These are phyloP conservation scores for Globisporangium nunn DNA, from an alignment of 352 stramenopile genomes.

Conservation along the genomic window DNA sequence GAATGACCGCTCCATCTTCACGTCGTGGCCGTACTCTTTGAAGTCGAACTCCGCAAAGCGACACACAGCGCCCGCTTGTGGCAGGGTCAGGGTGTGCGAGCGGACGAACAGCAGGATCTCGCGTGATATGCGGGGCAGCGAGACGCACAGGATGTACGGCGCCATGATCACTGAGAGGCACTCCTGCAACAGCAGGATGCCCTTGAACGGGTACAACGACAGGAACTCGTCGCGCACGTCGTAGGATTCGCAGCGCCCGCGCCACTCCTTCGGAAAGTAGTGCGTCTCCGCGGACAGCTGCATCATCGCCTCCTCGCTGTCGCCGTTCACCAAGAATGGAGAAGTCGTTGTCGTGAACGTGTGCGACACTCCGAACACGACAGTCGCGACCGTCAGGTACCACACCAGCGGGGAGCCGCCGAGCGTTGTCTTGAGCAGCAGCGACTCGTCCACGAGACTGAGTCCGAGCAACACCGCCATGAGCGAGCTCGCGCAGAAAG, in stretches of 20 bases:
- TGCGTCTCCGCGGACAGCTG: slow-evolving; percentile 91
- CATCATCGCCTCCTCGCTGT: slow-evolving; percentile 82
- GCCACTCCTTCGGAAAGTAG: slow-evolving; percentile 95
- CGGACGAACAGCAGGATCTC: slow-evolving; percentile 93
- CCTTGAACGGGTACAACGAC: slow-evolving; percentile 93
- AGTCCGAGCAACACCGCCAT: slow-evolving; percentile 92
- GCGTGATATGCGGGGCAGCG: slow-evolving; percentile 85
- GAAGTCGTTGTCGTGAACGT: slow-evolving; percentile 68
- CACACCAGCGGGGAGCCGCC: slow-evolving; percentile 93
- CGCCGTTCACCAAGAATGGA: slow-evolving; percentile 64
- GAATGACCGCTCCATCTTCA: slow-evolving; percentile 97
- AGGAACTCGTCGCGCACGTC: slow-evolving; percentile 85
- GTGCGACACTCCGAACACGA: slow-evolving; percentile 73
- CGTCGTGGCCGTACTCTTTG: slow-evolving; percentile 88
- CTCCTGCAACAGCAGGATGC: slow-evolving; percentile 90
- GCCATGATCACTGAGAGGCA: slow-evolving; percentile 91
- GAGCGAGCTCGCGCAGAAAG: slow-evolving; percentile 95
- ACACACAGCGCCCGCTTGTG: slow-evolving; percentile 92
- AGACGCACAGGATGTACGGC: slow-evolving; percentile 95
- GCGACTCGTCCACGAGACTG: slow-evolving; percentile 92
- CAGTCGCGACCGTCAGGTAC: slow-evolving; percentile 92
- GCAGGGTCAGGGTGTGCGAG: slow-evolving; percentile 88
- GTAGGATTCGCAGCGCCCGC: slow-evolving; percentile 76
- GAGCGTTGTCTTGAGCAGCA: slow-evolving; percentile 94
- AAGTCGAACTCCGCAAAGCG: slow-evolving; percentile 96